These are phyloP conservation scores for Monascus ruber DNA, from an alignment of 2,329 filamentous ascomycete species.

Conservation along the genomic window DNA sequence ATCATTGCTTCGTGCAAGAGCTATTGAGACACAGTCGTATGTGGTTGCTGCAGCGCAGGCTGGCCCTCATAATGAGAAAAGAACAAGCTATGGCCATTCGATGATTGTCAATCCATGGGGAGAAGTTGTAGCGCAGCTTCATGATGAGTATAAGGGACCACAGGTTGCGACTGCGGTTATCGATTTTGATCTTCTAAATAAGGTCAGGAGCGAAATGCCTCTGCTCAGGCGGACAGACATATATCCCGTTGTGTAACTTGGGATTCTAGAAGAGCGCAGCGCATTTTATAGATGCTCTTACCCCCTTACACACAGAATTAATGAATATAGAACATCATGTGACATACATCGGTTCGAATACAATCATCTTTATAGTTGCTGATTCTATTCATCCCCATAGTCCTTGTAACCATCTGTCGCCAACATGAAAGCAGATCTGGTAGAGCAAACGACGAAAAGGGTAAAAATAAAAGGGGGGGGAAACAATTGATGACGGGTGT, in stretches of 20 bases:
- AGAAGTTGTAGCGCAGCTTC: slow-evolving; percentile 54
- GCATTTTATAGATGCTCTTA: not conserved
- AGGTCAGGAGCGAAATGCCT: slow-evolving; percentile 46
- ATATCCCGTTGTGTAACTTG: slow-evolving; percentile 32
- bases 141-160: slow-evolving; percentile 33
- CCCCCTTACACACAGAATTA: not conserved
- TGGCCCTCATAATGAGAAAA: slow-evolving; percentile 61
- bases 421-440: not conserved
- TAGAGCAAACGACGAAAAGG: slow-evolving; percentile 11
- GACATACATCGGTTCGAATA: too few relatives aligned
- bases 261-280: too few relatives aligned
- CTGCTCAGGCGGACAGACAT: slow-evolving; percentile 44
- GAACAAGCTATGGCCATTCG: slow-evolving; percentile 74
- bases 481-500: slow-evolving; percentile 22
- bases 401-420: not conserved
- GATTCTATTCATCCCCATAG: not conserved
- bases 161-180: slow-evolving; percentile 43
- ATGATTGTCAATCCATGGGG: slow-evolving; percentile 86
- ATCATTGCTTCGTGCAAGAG: slow-evolving; percentile 61
- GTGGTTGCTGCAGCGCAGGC: slow-evolving; percentile 77
- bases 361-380: not conserved
- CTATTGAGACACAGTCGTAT: slow-evolving; percentile 82
- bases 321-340: too few relatives aligned
- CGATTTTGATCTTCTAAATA: slow-evolving; percentile 41
- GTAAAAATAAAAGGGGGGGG: slow-evolving; percentile 15